Conservation (phyloP, 192 early-diverging fungal genomes). For the Podila horticola region DNA sequence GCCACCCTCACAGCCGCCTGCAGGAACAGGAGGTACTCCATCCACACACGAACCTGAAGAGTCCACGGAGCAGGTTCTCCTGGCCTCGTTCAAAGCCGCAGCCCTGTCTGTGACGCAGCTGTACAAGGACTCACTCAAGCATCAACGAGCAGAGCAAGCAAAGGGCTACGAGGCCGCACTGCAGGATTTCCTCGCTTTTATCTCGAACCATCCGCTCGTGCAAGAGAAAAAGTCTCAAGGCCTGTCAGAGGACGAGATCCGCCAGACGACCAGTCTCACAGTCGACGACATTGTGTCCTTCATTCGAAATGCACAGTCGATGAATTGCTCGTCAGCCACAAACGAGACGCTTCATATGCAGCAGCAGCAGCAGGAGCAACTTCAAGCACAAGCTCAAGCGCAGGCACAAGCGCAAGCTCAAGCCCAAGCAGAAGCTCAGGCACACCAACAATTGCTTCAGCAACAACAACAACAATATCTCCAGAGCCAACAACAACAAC, state of each 20-base stretch:
- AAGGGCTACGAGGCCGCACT: conserved; percentile 63
- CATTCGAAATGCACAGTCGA: conserved; percentile 33
- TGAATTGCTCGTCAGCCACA: conserved; percentile 23
- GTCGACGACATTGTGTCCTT: conserved; percentile 40
- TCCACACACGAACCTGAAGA: conserved; percentile 22
- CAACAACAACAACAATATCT: conserved; percentile 19
- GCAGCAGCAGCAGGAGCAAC: conserved; percentile 19
- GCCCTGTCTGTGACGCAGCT: conserved; percentile 61
- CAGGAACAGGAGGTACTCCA: neutral
- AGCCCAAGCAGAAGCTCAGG: conserved; percentile 2
- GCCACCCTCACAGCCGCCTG: neutral
- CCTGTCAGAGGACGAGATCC: conserved; percentile 39
- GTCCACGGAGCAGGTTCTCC: conserved; percentile 57
- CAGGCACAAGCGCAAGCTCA: conserved; percentile 19
- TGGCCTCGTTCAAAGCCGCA: conserved; percentile 64
- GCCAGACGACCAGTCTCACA: conserved; percentile 30
- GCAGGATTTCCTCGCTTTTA: conserved; percentile 61
- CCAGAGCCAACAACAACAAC: conserved; percentile 20
- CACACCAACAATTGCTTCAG: conserved; percentile 12
- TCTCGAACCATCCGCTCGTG: conserved; percentile 53
- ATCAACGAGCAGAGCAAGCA: conserved; percentile 58
- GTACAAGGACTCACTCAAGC: conserved; percentile 65
- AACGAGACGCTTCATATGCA: conserved; percentile 27
- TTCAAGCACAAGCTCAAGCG: conserved; percentile 18
- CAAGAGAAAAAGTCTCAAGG: conserved; percentile 44